Percentiles rank a stretch among this genome's conserved stretches.
Evolutionary conservation across 805 yeast genomes (phyloP).

Genomic region (Cyberlindnera xishuangbannaensis): DNA sequence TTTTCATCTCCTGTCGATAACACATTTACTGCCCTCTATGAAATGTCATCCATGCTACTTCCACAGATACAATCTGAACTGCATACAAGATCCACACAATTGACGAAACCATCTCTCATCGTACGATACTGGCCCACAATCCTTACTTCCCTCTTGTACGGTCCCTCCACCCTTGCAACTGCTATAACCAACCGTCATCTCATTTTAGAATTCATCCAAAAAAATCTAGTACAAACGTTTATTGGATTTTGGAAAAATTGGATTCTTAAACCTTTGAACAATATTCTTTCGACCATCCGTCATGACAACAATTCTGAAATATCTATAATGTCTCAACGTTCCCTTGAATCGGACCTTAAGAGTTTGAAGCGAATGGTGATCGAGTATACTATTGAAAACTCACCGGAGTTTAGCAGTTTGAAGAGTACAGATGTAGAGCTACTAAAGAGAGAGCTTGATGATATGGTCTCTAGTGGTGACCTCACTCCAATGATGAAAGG

Average conservation of each 20-base stretch:
- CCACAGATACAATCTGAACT: slow-evolving; percentile 3
- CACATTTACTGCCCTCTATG: slow-evolving; percentile 1
- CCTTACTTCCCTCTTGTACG: slow-evolving; percentile 37
- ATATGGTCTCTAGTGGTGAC: slow-evolving; percentile 64
- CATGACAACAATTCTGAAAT: slow-evolving; percentile 73
- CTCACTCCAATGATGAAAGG: slow-evolving; percentile 71
- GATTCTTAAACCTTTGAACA: slow-evolving; percentile 70
- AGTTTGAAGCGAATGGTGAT: slow-evolving; percentile 85
- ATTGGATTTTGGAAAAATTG: slow-evolving; percentile 72
- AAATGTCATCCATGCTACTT: neutral
- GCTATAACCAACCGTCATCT: slow-evolving; percentile 46
- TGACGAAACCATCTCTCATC: slow-evolving; percentile 32
- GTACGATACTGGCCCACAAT: slow-evolving; percentile 66
- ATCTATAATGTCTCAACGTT: slow-evolving; percentile 73
- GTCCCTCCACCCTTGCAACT: slow-evolving; percentile 43
- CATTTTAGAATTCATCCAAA: slow-evolving; percentile 50
- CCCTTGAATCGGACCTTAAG: slow-evolving; percentile 69
- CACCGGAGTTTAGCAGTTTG: slow-evolving; percentile 10
- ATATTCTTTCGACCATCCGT: slow-evolving; percentile 73
- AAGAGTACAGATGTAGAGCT: slow-evolving; percentile 7
- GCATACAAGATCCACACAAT: neutral
- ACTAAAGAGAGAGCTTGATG: slow-evolving; percentile 31
- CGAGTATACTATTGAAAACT: slow-evolving; percentile 50
- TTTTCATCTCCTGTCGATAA: slow-evolving; percentile 1
- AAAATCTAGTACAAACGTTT: slow-evolving; percentile 57